A percentile compares a stretch with the other conserved stretches of the same genome.
phyloP scores from a whole-genome alignment of 768 basidiomycete genomes.

The Xerocomus potaroensis region DNA sequence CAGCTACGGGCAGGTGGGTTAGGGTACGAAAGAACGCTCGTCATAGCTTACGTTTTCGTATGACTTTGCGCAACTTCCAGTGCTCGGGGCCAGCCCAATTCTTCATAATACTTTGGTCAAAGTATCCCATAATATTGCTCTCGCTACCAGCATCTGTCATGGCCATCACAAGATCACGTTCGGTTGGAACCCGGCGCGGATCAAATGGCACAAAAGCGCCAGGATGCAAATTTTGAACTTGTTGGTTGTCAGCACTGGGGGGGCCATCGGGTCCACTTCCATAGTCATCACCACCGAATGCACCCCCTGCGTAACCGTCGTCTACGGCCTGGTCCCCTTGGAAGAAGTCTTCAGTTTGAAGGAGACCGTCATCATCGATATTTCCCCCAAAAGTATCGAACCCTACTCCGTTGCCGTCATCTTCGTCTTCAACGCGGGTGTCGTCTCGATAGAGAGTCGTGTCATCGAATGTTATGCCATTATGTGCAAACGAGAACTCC shows the following conservation, averaged over 20 bases:
- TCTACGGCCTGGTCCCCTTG: conserved; percentile 54
- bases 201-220: conserved; percentile 77
- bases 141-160: conserved; percentile 68
- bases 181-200: conserved; percentile 69
- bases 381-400: conserved; percentile 23
- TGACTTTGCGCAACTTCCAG: conserved; percentile 88
- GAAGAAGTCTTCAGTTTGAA: conserved; percentile 62
- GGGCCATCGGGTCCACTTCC: conserved; percentile 39
- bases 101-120: conserved; percentile 81
- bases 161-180: conserved; percentile 80
- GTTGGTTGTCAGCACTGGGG: conserved; percentile 39
- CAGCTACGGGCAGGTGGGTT: conserved; percentile 31
- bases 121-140: conserved; percentile 73
- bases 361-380: conserved; percentile 37
- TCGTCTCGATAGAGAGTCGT: conserved; percentile 57
- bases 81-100: conserved; percentile 99
- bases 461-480: conserved; percentile 57
- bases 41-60: conserved; percentile 61
- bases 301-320: conserved; percentile 41
- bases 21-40: background rate
- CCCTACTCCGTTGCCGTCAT: conserved; percentile 24
- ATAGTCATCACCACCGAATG: conserved; percentile 42
- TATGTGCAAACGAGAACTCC: conserved; percentile 78
- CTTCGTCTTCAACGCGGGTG: conserved; percentile 36
- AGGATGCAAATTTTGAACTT: conserved; percentile 34